phyloP scores from a whole-genome alignment of 257 asterid genomes.

The Avicennia marina region DNA sequence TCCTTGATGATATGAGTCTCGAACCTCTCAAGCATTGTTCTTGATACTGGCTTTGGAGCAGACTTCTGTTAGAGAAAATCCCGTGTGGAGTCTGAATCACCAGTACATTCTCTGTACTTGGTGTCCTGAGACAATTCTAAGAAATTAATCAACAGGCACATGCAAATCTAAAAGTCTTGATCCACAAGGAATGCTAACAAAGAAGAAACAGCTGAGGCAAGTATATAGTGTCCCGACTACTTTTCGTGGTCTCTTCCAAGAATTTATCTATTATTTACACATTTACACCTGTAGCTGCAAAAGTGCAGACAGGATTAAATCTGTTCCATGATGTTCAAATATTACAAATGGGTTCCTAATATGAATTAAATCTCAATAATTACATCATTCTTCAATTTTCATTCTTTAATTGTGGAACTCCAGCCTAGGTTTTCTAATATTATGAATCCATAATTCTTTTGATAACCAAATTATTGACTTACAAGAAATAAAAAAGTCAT shows the following conservation, averaged over 20 bases:
- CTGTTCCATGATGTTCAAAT: background rate
- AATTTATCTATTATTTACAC: slow-evolving; percentile 1
- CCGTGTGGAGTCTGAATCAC: slow-evolving; percentile 72
- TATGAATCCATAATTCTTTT: background rate
- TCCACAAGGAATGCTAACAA: background rate
- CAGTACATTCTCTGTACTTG: slow-evolving; percentile 69
- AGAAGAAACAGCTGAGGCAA: background rate
- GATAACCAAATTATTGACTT: background rate
- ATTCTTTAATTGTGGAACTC: background rate
- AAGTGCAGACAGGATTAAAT: background rate
- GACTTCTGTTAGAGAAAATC: slow-evolving; percentile 51
- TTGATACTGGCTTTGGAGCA: slow-evolving; percentile 53
- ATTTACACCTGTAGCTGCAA: background rate
- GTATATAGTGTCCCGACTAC: background rate
- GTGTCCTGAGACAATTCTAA: slow-evolving; percentile 49
- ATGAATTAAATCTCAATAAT: background rate
- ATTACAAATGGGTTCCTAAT: slow-evolving; percentile 4
- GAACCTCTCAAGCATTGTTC: slow-evolving; percentile 55
- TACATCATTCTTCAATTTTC: slow-evolving; percentile 1
- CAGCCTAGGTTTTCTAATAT: background rate
- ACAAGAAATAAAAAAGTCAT: background rate
- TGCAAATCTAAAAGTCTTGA: background rate
- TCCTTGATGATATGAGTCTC: slow-evolving; percentile 54
- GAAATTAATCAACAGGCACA: slow-evolving; percentile 12
- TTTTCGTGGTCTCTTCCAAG: background rate